phyloP scores from a whole-genome alignment of 139 green algal species.

The Micractinium conductrix region DNA sequence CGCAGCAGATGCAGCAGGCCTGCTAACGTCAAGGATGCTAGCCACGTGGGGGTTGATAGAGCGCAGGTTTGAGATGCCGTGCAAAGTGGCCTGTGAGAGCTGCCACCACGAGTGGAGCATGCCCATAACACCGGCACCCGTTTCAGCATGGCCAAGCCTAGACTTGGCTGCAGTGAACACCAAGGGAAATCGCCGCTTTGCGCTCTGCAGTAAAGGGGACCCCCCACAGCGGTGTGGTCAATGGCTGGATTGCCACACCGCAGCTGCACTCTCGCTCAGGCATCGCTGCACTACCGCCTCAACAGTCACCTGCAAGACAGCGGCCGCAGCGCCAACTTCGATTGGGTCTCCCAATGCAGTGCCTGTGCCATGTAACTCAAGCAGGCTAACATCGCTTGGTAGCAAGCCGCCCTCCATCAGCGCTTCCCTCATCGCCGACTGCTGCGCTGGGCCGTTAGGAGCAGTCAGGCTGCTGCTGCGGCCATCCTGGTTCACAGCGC shows the following conservation, averaged over 20 bases:
- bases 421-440: conserved; percentile 59
- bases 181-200: no score
- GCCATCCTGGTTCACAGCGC: conserved; percentile 88
- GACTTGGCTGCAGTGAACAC: conserved; percentile 68
- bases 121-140: conserved; percentile 71
- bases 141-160: conserved; percentile 77
- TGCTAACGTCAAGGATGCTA: no score
- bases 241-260: no score
- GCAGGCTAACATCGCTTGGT: not conserved
- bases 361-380: conserved; percentile 63
- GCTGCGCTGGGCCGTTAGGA: conserved; percentile 77
- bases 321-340: conserved; percentile 39
- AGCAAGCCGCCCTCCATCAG: conserved; percentile 39
- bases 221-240: no score
- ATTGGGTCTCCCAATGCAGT: conserved; percentile 60
- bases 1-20: no score
- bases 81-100: not conserved
- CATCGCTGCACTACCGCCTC: no score
- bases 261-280: not conserved
- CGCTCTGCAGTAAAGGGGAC: no score
- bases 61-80: not conserved
- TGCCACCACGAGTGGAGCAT: conserved; percentile 36
- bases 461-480: conserved; percentile 84
- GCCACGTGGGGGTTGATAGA: not conserved
- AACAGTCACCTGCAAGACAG: not conserved